Conservation (phyloP, 805 yeast genomes). For the Nakazawaea ernobii region DNA sequence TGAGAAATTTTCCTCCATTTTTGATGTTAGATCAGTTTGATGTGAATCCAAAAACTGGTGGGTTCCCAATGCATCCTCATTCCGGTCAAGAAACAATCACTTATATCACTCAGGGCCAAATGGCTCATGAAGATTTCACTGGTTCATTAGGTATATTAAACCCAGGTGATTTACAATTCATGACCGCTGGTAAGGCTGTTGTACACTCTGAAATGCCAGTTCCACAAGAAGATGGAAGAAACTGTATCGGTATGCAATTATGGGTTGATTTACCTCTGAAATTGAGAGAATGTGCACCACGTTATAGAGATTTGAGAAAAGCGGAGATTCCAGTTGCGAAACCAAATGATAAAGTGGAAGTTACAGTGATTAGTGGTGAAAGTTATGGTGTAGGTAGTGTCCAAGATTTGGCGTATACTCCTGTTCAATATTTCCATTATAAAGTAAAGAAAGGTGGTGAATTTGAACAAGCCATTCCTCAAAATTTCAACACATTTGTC, state of each 20-base stretch:
- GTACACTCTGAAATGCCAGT: slow-evolving; percentile 87
- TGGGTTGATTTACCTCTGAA: slow-evolving; percentile 81
- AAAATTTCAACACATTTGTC: slow-evolving; percentile 60
- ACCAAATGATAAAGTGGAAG: slow-evolving; percentile 57
- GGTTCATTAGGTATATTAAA: slow-evolving; percentile 73
- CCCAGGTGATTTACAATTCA: slow-evolving; percentile 85
- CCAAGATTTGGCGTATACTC: slow-evolving; percentile 75
- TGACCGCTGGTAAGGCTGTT: slow-evolving; percentile 90
- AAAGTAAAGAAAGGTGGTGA: slow-evolving; percentile 59
- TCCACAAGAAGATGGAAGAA: slow-evolving; percentile 38
- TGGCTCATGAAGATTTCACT: slow-evolving; percentile 84
- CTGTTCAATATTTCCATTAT: slow-evolving; percentile 68
- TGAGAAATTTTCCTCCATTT: slow-evolving; percentile 78
- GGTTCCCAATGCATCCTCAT: slow-evolving; percentile 83
- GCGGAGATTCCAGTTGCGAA: slow-evolving; percentile 66
- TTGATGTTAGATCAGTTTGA: slow-evolving; percentile 76
- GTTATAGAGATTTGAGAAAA: slow-evolving; percentile 71
- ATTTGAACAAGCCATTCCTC: slow-evolving; percentile 54
- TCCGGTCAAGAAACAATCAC: slow-evolving; percentile 82
- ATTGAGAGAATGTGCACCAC: slow-evolving; percentile 58
- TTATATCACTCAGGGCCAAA: slow-evolving; percentile 53
- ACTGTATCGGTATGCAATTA: slow-evolving; percentile 64
- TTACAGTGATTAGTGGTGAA: slow-evolving; percentile 74
- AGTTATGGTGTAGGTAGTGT: slow-evolving; percentile 71
- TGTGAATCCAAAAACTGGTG: slow-evolving; percentile 56